Evolutionary conservation across 345 rosid genomes (phyloP).

Genomic region (Gossypium arboreum): DNA sequence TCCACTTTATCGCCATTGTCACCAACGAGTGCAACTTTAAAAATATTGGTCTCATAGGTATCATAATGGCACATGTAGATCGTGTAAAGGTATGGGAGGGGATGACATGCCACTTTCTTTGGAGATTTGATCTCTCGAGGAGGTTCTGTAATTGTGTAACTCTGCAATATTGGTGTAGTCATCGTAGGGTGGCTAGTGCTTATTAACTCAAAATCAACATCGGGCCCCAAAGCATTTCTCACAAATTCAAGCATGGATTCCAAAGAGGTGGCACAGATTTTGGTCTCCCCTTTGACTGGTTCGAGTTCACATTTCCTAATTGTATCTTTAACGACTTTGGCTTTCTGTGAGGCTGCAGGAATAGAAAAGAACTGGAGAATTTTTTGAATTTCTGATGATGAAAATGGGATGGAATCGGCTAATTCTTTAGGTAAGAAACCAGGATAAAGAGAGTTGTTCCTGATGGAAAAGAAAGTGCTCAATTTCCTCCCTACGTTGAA

Average conservation of each 20-base stretch:
- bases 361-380: conserved; percentile 25
- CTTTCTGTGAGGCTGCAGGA: conserved; percentile 18
- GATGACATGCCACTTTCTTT: conserved; percentile 26
- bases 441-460: conserved; percentile 28
- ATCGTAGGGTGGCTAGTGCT: conserved; percentile 7
- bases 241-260: conserved; percentile 28
- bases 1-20: conserved; percentile 31
- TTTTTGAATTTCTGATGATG: conserved; percentile 2
- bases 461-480: conserved; percentile 30
- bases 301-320: conserved; percentile 16
- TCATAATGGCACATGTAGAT: conserved; percentile 21
- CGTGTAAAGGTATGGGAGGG: conserved; percentile 15
- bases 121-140: conserved; percentile 14
- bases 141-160: conserved; percentile 13
- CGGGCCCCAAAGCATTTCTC: neutral
- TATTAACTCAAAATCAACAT: neutral
- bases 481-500: conserved; percentile 26
- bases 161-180: conserved; percentile 4
- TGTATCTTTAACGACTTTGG: conserved; percentile 18
- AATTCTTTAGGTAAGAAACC: conserved; percentile 19
- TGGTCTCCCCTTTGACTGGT: conserved; percentile 25
- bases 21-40: conserved; percentile 1
- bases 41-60: conserved; percentile 11
- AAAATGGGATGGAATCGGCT: conserved; percentile 26
- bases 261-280: conserved; percentile 21